Conservation (phyloP, 345 rosid genomes). For the Trapa bicornis region DNA sequence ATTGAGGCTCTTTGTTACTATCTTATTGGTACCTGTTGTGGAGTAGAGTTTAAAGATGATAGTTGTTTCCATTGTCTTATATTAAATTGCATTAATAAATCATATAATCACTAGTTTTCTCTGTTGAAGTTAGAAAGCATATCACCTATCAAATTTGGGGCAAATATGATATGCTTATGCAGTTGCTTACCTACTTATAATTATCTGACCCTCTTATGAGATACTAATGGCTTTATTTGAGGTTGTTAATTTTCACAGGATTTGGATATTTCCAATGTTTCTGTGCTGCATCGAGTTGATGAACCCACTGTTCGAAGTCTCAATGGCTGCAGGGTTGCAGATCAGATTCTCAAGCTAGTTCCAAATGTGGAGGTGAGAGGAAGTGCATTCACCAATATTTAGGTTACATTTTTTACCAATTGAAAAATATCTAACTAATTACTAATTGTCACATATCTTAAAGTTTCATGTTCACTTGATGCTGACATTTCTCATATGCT, state of each 20-base stretch:
- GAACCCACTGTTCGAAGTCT: constrained; percentile 92
- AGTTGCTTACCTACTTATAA: neutral
- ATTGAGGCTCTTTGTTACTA: neutral
- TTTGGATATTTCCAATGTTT: constrained; percentile 62
- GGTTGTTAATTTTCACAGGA: constrained; percentile 35
- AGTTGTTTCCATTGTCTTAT: neutral
- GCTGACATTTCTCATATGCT: neutral
- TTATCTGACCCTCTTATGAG: neutral
- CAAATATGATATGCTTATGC: neutral
- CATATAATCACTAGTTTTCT: neutral
- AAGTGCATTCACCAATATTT: neutral
- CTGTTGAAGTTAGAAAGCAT: too few relatives aligned
- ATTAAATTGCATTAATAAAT: neutral
- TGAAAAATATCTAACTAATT: neutral
- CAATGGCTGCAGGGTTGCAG: constrained; percentile 97
- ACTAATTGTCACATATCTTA: neutral
- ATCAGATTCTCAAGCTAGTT: constrained; percentile 83
- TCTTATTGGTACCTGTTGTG: neutral
- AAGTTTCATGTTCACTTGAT: neutral
- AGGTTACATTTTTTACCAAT: too few relatives aligned
- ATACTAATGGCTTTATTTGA: constrained; percentile 2
- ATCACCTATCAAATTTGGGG: too few relatives aligned
- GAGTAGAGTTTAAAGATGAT: neutral
- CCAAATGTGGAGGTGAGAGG: constrained; percentile 68
- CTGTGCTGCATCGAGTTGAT: constrained; percentile 64